A percentile compares a stretch with the other conserved stretches of the same genome.
These are phyloP conservation scores for Larix kaempferi DNA, from an alignment of 75 land plant species.

Conservation along the genomic window DNA sequence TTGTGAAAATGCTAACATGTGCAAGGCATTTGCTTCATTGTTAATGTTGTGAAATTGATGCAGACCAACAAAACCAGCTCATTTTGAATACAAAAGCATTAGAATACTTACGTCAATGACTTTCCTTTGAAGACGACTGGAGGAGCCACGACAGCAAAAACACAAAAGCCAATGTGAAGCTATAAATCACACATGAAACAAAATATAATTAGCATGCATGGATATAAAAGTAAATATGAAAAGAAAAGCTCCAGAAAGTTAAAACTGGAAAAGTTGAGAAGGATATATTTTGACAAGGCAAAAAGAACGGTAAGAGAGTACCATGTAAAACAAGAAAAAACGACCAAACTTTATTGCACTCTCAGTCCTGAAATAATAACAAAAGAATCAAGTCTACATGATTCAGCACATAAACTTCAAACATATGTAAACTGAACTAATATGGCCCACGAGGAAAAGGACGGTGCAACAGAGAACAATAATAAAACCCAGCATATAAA, in stretches of 20 bases:
- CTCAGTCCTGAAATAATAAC: constrained; percentile 53
- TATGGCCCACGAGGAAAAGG: not conserved
- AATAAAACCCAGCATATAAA: not conserved
- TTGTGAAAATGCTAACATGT: too few relatives aligned
- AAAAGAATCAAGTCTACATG: not conserved
- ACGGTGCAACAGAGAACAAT: constrained; percentile 2
- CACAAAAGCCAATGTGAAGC: constrained; percentile 75
- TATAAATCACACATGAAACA: constrained; percentile 16
- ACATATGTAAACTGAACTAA: not conserved
- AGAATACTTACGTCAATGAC: constrained; percentile 69
- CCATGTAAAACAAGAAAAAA: constrained; percentile 88
- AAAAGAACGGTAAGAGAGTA: constrained; percentile 14
- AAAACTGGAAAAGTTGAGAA: constrained; percentile 5
- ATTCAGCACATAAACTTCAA: not conserved
- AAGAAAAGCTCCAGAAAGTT: not conserved
- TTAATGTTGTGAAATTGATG: too few relatives aligned
- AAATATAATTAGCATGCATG: not conserved
- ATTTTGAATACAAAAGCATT: too few relatives aligned
- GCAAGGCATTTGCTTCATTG: too few relatives aligned
- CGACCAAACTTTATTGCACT: constrained; percentile 90
- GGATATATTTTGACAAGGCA: not conserved
- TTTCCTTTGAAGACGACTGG: constrained; percentile 86
- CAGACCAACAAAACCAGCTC: too few relatives aligned
- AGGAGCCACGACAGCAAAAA: constrained; percentile 83
- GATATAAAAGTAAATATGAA: not conserved